Evolutionary conservation across 768 basidiomycete genomes (phyloP).

Genomic region (Amanita muscaria): DNA sequence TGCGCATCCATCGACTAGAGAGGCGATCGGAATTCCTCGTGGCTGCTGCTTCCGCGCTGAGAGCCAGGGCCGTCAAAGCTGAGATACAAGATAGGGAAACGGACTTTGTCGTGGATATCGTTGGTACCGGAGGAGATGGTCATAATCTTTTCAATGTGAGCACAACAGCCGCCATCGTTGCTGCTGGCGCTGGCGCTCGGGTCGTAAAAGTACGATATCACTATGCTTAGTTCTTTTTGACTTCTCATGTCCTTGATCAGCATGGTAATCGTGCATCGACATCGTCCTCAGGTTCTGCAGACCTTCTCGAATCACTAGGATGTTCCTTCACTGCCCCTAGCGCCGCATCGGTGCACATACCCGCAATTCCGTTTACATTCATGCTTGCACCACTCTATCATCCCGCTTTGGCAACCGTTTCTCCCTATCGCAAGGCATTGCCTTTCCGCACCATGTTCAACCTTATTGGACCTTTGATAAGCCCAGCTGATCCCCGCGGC

Average conservation of each 20-base stretch:
- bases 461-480: slow-evolving; percentile 87
- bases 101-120: slow-evolving; percentile 69
- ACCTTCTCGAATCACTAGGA: slow-evolving; percentile 77
- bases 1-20: slow-evolving; percentile 76
- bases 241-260: slow-evolving; percentile 32
- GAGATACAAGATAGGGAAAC: slow-evolving; percentile 45
- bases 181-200: slow-evolving; percentile 87
- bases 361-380: slow-evolving; percentile 78
- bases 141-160: slow-evolving; percentile 96
- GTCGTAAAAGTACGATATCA: slow-evolving; percentile 73
- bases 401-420: slow-evolving; percentile 72
- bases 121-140: slow-evolving; percentile 93
- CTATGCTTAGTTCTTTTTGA: neutral
- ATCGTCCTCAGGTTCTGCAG: slow-evolving; percentile 90
- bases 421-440: slow-evolving; percentile 75
- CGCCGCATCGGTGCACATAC: slow-evolving; percentile 48
- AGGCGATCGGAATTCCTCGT: slow-evolving; percentile 66
- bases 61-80: slow-evolving; percentile 57
- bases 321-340: slow-evolving; percentile 66
- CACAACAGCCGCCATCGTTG: slow-evolving; percentile 88
- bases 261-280: slow-evolving; percentile 89
- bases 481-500: slow-evolving; percentile 76
- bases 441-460: slow-evolving; percentile 98
- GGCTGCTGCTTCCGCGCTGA: slow-evolving; percentile 68
- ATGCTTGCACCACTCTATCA: slow-evolving; percentile 94